phyloP scores from a whole-genome alignment of 257 asterid genomes.

The Solanum appendiculatum region DNA sequence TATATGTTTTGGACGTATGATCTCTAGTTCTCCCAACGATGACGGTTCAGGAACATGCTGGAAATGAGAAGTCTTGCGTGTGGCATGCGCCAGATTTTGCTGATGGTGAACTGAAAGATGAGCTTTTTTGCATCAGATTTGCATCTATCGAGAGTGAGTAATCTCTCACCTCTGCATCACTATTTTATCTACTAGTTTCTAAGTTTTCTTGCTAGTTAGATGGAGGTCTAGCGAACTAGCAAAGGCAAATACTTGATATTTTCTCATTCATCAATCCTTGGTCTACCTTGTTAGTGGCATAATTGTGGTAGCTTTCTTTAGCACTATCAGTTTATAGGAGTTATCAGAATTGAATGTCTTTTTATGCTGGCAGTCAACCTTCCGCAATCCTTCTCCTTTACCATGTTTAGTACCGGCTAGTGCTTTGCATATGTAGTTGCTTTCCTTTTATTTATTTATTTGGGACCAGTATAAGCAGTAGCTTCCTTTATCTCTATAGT shows the following conservation, averaged over 20 bases:
- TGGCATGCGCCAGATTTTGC: constrained; percentile 48
- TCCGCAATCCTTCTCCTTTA: not conserved
- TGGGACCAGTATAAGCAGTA: not conserved
- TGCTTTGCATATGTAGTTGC: not conserved
- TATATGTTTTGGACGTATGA: not conserved
- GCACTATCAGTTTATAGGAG: not conserved
- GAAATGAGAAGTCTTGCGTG: constrained; percentile 41
- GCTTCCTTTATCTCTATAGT: not conserved
- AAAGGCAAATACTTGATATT: not conserved
- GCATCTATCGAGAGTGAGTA: constrained; percentile 35
- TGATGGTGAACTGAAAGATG: constrained; percentile 40
- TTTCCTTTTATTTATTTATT: not conserved
- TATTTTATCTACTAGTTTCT: not conserved
- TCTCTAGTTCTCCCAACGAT: constrained; percentile 23
- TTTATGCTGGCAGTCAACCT: not conserved
- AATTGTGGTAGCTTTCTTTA: not conserved
- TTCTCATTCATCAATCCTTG: not conserved
- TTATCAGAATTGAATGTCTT: not conserved
- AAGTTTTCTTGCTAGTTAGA: not conserved
- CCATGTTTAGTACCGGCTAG: not conserved
- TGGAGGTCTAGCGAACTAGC: not conserved
- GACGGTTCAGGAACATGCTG: constrained; percentile 37
- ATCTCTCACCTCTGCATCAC: not conserved
- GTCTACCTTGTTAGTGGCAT: not conserved
- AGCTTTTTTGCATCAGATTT: constrained; percentile 37